phyloP scores from a whole-genome alignment of 116 monocot species.

The Trichopus zeylanicus region DNA sequence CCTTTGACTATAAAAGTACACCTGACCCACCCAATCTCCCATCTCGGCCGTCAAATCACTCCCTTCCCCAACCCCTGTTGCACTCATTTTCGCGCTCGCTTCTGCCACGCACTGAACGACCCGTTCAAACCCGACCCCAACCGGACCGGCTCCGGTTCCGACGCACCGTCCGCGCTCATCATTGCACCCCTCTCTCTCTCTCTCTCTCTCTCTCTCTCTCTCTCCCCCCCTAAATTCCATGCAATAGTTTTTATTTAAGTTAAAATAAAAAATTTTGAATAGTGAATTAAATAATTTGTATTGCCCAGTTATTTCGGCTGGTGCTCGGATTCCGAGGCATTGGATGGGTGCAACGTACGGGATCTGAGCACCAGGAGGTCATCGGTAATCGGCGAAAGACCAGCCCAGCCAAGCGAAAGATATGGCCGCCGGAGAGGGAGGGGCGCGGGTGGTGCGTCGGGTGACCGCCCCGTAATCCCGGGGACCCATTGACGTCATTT shows the following conservation, averaged over 20 bases:
- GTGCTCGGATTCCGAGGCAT: too few species aligned
- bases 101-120: not conserved
- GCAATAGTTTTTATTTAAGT: not conserved
- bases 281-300: too few species aligned
- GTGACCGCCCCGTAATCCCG: conserved; percentile 4
- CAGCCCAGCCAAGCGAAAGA: not conserved
- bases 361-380: not conserved
- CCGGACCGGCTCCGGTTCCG: not conserved
- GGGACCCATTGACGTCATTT: conserved; percentile 2
- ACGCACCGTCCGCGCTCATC: not conserved
- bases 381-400: conserved; percentile 7
- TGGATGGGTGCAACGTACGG: not conserved
- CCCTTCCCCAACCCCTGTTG: not conserved
- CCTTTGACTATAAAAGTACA: too few species aligned
- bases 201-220: too few species aligned
- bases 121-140: conserved; percentile 2
- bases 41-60: conserved; percentile 2
- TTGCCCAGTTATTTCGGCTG: too few species aligned
- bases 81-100: not conserved
- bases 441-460: not conserved
- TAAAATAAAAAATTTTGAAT: not conserved
- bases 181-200: too few species aligned
- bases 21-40: not conserved
- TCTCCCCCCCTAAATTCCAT: not conserved
- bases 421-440: not conserved